Conservation (phyloP, 305 asterid genomes). For the Fraxinus platypoda region DNA sequence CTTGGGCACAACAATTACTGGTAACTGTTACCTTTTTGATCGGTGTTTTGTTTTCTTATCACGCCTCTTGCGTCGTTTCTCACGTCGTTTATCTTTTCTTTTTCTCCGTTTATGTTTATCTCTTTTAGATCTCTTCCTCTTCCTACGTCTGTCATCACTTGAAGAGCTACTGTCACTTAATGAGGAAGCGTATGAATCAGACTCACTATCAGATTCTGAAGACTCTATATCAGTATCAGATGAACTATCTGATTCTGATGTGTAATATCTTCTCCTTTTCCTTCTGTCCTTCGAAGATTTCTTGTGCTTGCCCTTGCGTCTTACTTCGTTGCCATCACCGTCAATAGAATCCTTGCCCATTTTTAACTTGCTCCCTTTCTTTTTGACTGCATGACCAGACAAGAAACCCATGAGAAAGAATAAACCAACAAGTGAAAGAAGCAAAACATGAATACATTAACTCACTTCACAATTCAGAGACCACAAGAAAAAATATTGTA, state of each 20-base stretch:
- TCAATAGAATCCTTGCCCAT: conserved; percentile 43
- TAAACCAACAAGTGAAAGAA: conserved; percentile 3
- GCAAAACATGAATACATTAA: not conserved
- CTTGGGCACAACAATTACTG: not conserved
- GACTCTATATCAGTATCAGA: conserved; percentile 68
- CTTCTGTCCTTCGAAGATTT: conserved; percentile 69
- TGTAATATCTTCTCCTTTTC: conserved; percentile 68
- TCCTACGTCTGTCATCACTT: conserved; percentile 76
- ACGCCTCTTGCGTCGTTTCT: conserved; percentile 73
- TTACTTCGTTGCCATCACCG: conserved; percentile 43
- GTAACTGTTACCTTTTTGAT: conserved; percentile 60
- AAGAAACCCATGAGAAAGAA: conserved; percentile 8
- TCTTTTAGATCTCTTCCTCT: conserved; percentile 80
- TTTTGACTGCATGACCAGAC: conserved; percentile 41
- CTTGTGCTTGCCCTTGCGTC: conserved; percentile 75
- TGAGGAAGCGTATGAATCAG: conserved; percentile 61
- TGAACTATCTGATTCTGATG: conserved; percentile 84
- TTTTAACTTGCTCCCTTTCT: conserved; percentile 49
- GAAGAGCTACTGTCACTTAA: conserved; percentile 84
- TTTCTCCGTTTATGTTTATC: conserved; percentile 68
- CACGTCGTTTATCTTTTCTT: conserved; percentile 72
- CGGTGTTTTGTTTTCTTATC: conserved; percentile 76
- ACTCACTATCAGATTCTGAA: conserved; percentile 77
- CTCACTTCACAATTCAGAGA: not conserved
- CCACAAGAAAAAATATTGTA: not conserved